Evolutionary conservation across 345 rosid species (phyloP).

Genomic region (Citrus inodora): DNA sequence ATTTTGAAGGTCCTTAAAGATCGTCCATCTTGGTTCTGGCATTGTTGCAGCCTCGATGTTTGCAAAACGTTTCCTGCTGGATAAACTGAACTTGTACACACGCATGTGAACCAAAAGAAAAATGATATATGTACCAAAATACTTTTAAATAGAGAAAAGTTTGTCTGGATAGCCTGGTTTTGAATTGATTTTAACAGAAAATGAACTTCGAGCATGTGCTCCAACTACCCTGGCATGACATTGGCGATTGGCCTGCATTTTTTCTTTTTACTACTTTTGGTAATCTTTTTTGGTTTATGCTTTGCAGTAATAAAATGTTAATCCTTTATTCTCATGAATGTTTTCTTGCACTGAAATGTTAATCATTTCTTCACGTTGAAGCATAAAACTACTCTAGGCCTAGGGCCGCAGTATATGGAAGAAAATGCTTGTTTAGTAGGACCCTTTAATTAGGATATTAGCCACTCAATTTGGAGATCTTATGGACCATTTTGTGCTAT

Average conservation of each 20-base stretch:
- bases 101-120: too few relatives aligned
- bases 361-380: neutral
- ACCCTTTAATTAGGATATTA: conserved; percentile 4
- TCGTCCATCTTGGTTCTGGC: conserved; percentile 96
- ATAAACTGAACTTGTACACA: conserved; percentile 40
- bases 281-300: neutral
- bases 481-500: neutral
- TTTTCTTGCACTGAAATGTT: neutral
- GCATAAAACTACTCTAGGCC: neutral
- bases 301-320: too few relatives aligned
- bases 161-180: too few relatives aligned
- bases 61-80: conserved; percentile 90
- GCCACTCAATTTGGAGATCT: conserved; percentile 30
- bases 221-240: conserved; percentile 67
- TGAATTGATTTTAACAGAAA: neutral
- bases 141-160: too few relatives aligned
- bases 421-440: neutral
- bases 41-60: conserved; percentile 95
- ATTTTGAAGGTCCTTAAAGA: conserved; percentile 97
- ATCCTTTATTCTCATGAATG: neutral
- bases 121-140: too few relatives aligned
- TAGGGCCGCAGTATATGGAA: conserved; percentile 2
- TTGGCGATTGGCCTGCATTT: too few relatives aligned
- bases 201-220: conserved; percentile 61
- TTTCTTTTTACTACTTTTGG: too few relatives aligned